phyloP scores from a whole-genome alignment of 1,284 basidiomycete species.

The Lentinus polychrous region DNA sequence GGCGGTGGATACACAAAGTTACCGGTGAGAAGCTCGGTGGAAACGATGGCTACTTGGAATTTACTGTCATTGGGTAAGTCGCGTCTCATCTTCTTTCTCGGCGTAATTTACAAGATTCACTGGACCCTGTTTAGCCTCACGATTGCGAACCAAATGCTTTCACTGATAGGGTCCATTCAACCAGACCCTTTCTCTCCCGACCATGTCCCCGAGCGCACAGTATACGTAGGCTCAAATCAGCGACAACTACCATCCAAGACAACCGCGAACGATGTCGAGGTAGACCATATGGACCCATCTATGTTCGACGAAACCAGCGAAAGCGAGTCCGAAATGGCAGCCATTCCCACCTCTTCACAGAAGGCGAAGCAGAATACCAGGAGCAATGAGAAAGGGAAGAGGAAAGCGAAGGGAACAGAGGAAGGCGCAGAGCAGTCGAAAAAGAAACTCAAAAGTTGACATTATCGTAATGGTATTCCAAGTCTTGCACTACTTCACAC shows the following conservation, averaged over 20 bases:
- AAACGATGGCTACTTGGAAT: constrained; percentile 62
- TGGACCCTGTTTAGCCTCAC: constrained; percentile 60
- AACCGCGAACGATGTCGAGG: constrained; percentile 9
- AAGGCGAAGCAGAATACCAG: constrained; percentile 22
- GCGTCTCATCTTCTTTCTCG: constrained; percentile 9
- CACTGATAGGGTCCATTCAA: constrained; percentile 86
- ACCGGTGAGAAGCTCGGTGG: constrained; percentile 75
- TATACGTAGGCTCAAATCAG: constrained; percentile 1
- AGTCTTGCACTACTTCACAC: too few species aligned
- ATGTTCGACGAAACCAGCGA: constrained; percentile 17
- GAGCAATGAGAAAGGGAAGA: constrained; percentile 26
- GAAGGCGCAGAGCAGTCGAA: too few species aligned
- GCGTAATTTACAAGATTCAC: neutral
- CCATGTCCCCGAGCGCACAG: constrained; percentile 35
- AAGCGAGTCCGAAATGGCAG: constrained; percentile 34
- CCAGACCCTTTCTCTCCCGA: constrained; percentile 74
- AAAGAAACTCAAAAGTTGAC: too few species aligned
- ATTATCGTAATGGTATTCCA: too few species aligned
- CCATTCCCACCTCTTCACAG: constrained; percentile 12
- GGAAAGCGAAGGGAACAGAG: constrained; percentile 20
- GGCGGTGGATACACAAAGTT: constrained; percentile 76
- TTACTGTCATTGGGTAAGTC: constrained; percentile 90
- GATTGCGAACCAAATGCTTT: constrained; percentile 93
- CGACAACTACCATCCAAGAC: constrained; percentile 10
- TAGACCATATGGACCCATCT: neutral